Percentiles rank a stretch among this genome's conserved stretches.
Evolutionary conservation across 768 basidiomycete genomes (phyloP).

Genomic region (Hygrophoropsis aurantiaca): DNA sequence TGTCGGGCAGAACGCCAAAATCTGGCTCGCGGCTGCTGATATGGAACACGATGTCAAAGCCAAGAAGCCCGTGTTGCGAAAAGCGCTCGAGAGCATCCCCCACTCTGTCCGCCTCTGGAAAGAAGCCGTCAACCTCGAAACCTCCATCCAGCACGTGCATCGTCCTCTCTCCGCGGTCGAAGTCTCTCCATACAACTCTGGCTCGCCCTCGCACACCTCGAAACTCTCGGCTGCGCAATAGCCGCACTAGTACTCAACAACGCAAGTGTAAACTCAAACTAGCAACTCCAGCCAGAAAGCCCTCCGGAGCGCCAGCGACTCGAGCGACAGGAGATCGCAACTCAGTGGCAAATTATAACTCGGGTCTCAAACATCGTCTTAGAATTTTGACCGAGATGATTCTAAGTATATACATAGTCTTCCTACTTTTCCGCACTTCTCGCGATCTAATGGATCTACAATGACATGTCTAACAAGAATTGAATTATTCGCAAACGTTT

Average conservation of each 20-base stretch:
- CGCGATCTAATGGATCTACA: too few species aligned
- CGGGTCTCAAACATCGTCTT: too few species aligned
- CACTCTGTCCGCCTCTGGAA: constrained; percentile 98
- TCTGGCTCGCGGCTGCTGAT: constrained; percentile 94
- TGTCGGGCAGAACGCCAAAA: constrained; percentile 90
- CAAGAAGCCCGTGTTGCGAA: constrained; percentile 89
- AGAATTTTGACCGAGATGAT: too few species aligned
- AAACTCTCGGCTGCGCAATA: constrained; percentile 88
- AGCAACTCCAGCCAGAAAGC: too few species aligned
- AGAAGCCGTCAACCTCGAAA: constrained; percentile 95
- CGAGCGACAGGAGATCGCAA: too few species aligned
- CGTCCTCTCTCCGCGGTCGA: constrained; percentile 94
- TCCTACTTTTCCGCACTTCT: too few species aligned
- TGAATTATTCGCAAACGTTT: too few species aligned
- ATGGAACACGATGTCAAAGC: constrained; percentile 82
- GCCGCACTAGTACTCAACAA: constrained; percentile 95
- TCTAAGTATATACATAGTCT: too few species aligned
- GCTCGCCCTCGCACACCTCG: constrained; percentile 96
- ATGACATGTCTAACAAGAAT: too few species aligned
- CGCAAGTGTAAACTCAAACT: too few species aligned
- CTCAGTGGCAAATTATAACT: too few species aligned
- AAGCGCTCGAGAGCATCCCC: constrained; percentile 97
- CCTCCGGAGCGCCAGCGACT: too few species aligned
- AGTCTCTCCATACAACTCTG: constrained; percentile 94
- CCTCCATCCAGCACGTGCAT: constrained; percentile 88